phyloP scores from a whole-genome alignment of 106 monocot genomes.

The Dendrobium catenatum region DNA sequence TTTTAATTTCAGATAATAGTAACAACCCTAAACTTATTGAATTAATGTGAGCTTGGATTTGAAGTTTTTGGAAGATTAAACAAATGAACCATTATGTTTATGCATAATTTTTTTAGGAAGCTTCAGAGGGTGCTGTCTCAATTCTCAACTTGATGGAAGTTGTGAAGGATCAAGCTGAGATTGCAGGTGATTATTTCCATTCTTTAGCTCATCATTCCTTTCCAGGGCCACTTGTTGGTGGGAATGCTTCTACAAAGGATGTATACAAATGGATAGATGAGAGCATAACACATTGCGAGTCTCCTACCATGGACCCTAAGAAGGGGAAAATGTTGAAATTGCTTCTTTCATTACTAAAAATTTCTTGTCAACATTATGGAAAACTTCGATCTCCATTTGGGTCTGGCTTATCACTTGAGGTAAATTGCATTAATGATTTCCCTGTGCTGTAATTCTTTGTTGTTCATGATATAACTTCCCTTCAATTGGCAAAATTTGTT shows the following conservation, averaged over 20 bases:
- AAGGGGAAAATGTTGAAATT: conserved; percentile 54
- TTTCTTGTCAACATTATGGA: conserved; percentile 82
- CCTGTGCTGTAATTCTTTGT: background rate
- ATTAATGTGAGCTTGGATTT: background rate
- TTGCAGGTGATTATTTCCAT: conserved; percentile 46
- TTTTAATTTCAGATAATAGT: background rate
- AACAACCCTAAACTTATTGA: background rate
- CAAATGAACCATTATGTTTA: background rate
- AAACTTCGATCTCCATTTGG: conserved; percentile 93
- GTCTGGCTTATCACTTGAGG: conserved; percentile 48
- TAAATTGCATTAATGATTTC: conserved; percentile 11
- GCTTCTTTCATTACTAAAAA: conserved; percentile 77
- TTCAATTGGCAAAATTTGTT: background rate
- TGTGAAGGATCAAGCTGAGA: conserved; percentile 29
- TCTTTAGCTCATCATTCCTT: conserved; percentile 64
- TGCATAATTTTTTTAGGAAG: conserved; percentile 33
- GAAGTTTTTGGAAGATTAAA: background rate
- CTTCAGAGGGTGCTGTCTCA: conserved; percentile 28
- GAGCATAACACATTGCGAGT: conserved; percentile 45
- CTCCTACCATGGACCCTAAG: conserved; percentile 34
- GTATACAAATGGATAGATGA: conserved; percentile 92
- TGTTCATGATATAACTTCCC: background rate
- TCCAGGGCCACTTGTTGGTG: conserved; percentile 92
- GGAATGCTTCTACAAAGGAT: conserved; percentile 70
- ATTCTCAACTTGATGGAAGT: conserved; percentile 69